phyloP scores from a whole-genome alignment of 1,284 basidiomycete genomes.

The Volvariella surrecta region DNA sequence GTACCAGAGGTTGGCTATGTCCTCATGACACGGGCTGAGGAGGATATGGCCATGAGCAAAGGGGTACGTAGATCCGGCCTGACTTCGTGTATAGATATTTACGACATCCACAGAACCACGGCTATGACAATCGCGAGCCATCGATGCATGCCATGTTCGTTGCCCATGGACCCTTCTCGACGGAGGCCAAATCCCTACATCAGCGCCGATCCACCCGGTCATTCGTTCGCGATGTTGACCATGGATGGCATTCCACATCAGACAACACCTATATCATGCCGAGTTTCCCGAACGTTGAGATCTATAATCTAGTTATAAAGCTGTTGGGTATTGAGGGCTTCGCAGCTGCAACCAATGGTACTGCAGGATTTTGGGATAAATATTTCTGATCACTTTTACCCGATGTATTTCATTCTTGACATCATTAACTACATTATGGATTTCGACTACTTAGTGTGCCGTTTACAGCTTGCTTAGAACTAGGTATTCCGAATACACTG shows the following conservation, averaged over 20 bases:
- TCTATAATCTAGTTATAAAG: constrained; percentile 77
- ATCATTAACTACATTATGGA: too few relatives aligned
- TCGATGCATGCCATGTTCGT: constrained; percentile 89
- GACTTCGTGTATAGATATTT: constrained; percentile 3
- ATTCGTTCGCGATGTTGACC: constrained; percentile 22
- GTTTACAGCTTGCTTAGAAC: too few relatives aligned
- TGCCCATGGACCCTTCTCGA: constrained; percentile 79
- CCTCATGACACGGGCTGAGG: constrained; percentile 52
- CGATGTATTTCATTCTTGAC: too few relatives aligned
- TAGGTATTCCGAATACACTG: too few relatives aligned
- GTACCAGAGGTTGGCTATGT: constrained; percentile 75
- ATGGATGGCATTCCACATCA: constrained; percentile 60
- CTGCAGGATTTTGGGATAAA: constrained; percentile 70
- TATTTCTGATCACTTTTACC: constrained; percentile 39
- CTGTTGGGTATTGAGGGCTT: constrained; percentile 56
- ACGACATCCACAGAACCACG: constrained; percentile 52
- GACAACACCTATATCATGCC: constrained; percentile 67
- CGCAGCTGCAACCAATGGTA: constrained; percentile 69
- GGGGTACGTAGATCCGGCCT: constrained; percentile 47
- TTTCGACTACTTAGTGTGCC: too few relatives aligned
- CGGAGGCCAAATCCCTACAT: constrained; percentile 51
- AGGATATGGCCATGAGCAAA: constrained; percentile 58
- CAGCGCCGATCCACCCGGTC: constrained; percentile 16
- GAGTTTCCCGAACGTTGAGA: constrained; percentile 75
- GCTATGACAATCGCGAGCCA: constrained; percentile 69